These are phyloP conservation scores for Coemansia sp. DNA, from an alignment of 192 early-diverging fungal genomes.

Conservation along the genomic window DNA sequence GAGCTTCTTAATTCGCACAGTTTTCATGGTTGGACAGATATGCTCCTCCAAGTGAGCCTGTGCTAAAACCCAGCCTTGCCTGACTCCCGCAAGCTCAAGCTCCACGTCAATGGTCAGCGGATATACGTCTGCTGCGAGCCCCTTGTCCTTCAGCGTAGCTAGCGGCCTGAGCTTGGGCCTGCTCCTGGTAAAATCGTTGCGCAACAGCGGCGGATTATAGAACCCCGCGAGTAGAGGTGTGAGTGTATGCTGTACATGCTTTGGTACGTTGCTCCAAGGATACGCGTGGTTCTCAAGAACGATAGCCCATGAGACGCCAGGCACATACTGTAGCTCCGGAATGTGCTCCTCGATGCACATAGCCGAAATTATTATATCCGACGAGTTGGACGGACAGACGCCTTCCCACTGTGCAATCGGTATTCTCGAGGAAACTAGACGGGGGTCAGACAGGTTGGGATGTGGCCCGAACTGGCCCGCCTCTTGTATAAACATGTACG, in stretches of 20 bases:
- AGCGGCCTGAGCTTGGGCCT: not conserved
- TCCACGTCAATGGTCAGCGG: not conserved
- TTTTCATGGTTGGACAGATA: not conserved
- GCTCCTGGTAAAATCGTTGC: constrained; percentile 4
- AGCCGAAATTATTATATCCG: not conserved
- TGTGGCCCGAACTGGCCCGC: not conserved
- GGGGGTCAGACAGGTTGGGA: constrained; percentile 20
- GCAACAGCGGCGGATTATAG: constrained; percentile 11
- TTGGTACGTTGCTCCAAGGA: not conserved
- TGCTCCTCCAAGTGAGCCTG: not conserved
- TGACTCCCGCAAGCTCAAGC: constrained; percentile 13
- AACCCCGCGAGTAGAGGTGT: not conserved
- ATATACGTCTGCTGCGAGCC: not conserved
- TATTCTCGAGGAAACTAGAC: not conserved
- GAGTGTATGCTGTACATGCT: not conserved
- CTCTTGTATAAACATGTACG: constrained; percentile 19
- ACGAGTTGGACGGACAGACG: not conserved
- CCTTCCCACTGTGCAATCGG: not conserved
- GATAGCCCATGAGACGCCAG: not conserved
- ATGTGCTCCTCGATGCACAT: not conserved
- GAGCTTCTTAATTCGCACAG: too few relatives aligned
- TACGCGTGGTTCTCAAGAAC: constrained; percentile 3
- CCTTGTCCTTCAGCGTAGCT: not conserved
- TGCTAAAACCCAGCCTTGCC: not conserved
- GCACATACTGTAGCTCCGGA: not conserved